These are phyloP conservation scores for Boletus rubropictus DNA, from an alignment of 768 basidiomycete genomes.

Conservation along the genomic window DNA sequence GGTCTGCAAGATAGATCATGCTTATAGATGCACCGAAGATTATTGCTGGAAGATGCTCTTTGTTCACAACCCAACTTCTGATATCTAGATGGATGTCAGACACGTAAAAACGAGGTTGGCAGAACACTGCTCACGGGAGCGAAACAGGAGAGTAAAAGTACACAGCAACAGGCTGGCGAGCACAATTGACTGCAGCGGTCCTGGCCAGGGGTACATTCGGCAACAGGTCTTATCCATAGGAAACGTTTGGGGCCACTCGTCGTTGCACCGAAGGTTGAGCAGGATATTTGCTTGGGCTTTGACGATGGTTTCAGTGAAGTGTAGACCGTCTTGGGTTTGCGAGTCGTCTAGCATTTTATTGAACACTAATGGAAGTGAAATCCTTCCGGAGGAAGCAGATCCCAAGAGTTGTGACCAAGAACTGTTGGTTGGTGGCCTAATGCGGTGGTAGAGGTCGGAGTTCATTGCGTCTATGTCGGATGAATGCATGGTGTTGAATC, in stretches of 20 bases:
- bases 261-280: slow-evolving; percentile 78
- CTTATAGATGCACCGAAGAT: slow-evolving; percentile 61
- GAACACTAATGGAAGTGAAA: slow-evolving; percentile 71
- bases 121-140: slow-evolving; percentile 25
- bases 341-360: slow-evolving; percentile 71
- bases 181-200: slow-evolving; percentile 49
- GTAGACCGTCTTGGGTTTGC: slow-evolving; percentile 80
- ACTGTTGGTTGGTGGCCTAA: slow-evolving; percentile 34
- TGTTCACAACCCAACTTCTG: slow-evolving; percentile 15
- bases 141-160: slow-evolving; percentile 45
- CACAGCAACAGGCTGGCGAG: slow-evolving; percentile 42
- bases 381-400: slow-evolving; percentile 25
- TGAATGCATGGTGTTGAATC: slow-evolving; percentile 62
- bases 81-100: slow-evolving; percentile 15
- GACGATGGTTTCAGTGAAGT: slow-evolving; percentile 61
- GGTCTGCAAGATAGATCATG: slow-evolving; percentile 75
- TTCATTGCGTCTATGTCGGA: slow-evolving; percentile 91
- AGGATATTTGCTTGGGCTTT: slow-evolving; percentile 71
- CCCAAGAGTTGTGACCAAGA: slow-evolving; percentile 29
- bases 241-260: slow-evolving; percentile 52
- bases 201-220: slow-evolving; percentile 64
- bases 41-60: slow-evolving; percentile 37
- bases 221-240: slow-evolving; percentile 80
- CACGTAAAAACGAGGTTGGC: slow-evolving; percentile 5
- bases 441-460: slow-evolving; percentile 69